Evolutionary conservation across 2,329 filamentous ascomycete genomes (phyloP), one percentile per base, ranked within the genome.

Genomic region (Fusarium stilboides): DNA sequence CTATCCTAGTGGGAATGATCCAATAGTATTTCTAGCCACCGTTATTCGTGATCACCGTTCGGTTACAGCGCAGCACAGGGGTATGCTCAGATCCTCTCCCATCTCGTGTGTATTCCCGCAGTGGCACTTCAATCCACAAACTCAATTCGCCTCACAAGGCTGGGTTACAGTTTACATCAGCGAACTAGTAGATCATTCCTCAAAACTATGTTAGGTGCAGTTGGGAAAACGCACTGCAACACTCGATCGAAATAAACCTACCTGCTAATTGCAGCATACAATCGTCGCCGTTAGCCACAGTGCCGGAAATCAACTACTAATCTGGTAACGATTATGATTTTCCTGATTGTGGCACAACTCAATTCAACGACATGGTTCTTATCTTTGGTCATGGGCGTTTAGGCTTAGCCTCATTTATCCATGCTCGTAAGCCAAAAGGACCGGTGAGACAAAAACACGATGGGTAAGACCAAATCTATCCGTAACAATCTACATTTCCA

Each of bases 161-260:
- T 65, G 37, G 31, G 61, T 65, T 15, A 47, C 53, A 65, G 34
- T 1, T 62, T 8, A 19, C n/a, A 17, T 19, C 26, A 14, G 33
- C 4, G 17, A 49, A 50, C 61, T 56, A 28, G 62, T 14, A 61
- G 62, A 65, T 65, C 62, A 61, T 66, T 65, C 2, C 62, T 50
- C 33, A 5, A 34, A 36, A 28, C 4, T 6, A 40, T 13, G 17
- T 6, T 13, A 42, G 19, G 26, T 50, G 26, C 61, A 66, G 57
- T 47, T 50, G 17, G 0, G 13, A 8, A 8, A 37, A 58, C 22
- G 43, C 51, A 65, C 43, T 65, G 62, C 39, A 65, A 65, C 62
- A 37, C 33, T 33, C 37, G 54, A 65, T 65, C 62, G 61, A 31
- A 24, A 24, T 19, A 12, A 44, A 20, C 15, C 22, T 14, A 19